Evolutionary conservation across 768 basidiomycete genomes (phyloP), one percentile per base, ranked within the genome.

Genomic region (Russula sp.): DNA sequence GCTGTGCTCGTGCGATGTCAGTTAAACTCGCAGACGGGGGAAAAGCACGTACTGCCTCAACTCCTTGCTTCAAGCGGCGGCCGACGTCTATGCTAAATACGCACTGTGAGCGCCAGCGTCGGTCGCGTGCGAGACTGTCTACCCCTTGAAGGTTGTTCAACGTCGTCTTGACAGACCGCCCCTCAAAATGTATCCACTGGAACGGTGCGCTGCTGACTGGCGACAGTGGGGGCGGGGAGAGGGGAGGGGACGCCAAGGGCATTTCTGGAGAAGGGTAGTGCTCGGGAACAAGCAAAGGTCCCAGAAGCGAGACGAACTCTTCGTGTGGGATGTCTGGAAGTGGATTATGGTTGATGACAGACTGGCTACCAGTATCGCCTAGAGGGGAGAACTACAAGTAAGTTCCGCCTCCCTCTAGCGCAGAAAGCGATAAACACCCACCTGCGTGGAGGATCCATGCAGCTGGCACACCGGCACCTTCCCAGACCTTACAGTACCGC

Each of bases 121-220:
- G 82, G 70, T 94, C 91, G 3, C 86, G 81, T 5, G 90, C 89
- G 39, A 93, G 82, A 10, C 90, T 88, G 66, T 93, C 91, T 49
- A 94, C 68, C 6, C 91, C 91, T 35, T 83, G 79, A 35, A 94
- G 82, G 70, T 93, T 93, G 68, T 78, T 85, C 32, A 89, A 73
- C 4, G 90, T 93, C 10, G 88, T 91, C 73, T 88, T 89, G 37
- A 88, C 84, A 0, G 83, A 87, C 3, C 91, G 78, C 4, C 90
- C 91, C 68, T 93, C 91, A 63, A 94, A 89, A 69, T 93, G 90
- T 6, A 94, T 74, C 89, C 91, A 91, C 67, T 93, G 88, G 57
- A 93, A 88, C 0, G 90, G 91, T 0, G 90, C 88, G 68, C 57
- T 54, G 69, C 70, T 31, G 71, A 71, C 44, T 31, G 59, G 66